Base-by-base conservation (phyloP, 306 rosid genomes). In the Cotoneaster glaucophyllus region DNA sequence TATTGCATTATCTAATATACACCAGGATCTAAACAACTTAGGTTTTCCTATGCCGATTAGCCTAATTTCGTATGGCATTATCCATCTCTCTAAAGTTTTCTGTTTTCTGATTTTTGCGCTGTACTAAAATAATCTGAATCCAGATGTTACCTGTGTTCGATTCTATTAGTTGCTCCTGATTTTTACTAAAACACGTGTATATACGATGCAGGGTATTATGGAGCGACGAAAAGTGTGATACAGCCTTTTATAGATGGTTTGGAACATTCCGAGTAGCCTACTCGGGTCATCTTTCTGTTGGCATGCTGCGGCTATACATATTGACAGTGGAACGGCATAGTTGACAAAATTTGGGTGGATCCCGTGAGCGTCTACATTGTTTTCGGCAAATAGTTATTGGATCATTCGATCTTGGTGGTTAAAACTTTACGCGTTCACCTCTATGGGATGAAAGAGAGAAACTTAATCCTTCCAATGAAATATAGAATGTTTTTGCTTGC, bases 171-270 rank as follows among this genome's bases (percentile, higher is more conserved):
- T 79, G 75, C 69, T 67, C 22, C 81, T 77, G 52, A 69, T 72
- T 4, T 25, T 17, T 34, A 57, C 71, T 74, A 50, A 64, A 50
- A 63, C 68, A 70, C 66, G 57, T 74, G 11, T 57, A 32, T 58
- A 18, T 52, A 39, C 59, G 75, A 72, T 79, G 82, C 87, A 82
- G 86, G 84, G 66, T 77, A 78, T 78, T 59, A 74, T 62, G 58
- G 79, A 78, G 84, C 78, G 57, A 59, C 19, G 63, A 54, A 76
- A 86, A 73, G 80, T 83, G 70, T 80, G 81, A 81, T 76, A 82
- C 83, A 68, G 80, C 80, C 78, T 71, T 83, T 71, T 85, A 82
- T 62, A 80, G 75, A 77, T 74, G 82, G 85, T 69, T 77, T 78
- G 62, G 63, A 24, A 74, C 74, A 43, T 39, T 57, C 68, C 78